Conservation (phyloP, 805 yeast genomes). For the Dipodascus albidus region DNA sequence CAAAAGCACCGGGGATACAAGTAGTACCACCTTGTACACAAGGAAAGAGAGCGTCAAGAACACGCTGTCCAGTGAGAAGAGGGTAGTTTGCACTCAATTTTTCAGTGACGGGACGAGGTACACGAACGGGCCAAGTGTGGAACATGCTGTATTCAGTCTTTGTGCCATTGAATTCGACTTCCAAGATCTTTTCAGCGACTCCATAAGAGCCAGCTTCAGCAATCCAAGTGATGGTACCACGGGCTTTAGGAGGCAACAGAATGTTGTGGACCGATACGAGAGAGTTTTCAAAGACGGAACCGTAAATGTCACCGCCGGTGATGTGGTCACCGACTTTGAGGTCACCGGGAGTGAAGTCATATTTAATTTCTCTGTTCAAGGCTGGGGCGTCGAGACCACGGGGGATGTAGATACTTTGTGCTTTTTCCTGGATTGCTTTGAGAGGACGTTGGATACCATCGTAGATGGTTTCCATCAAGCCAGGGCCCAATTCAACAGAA, state of each 20-base stretch:
- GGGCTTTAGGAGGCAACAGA: conserved; percentile 92
- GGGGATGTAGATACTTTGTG: conserved; percentile 93
- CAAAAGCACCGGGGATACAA: conserved; percentile 99
- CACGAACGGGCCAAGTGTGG: conserved; percentile 99
- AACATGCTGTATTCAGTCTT: conserved; percentile 76
- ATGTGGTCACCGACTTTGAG: conserved; percentile 93
- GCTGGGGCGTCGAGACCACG: conserved; percentile 98
- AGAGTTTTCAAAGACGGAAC: conserved; percentile 89
- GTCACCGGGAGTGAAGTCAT: conserved; percentile 74
- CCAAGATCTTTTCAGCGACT: conserved; percentile 80
- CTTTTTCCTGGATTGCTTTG: conserved; percentile 75
- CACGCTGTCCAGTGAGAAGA: conserved; percentile 96
- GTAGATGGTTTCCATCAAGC: conserved; percentile 96
- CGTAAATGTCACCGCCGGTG: conserved; percentile 96
- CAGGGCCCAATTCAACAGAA: conserved; percentile 98
- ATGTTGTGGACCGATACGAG: conserved; percentile 87
- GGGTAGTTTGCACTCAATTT: conserved; percentile 91
- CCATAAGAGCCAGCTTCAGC: conserved; percentile 87
- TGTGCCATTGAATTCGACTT: conserved; percentile 89
- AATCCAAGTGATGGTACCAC: conserved; percentile 88
- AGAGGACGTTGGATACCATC: conserved; percentile 99
- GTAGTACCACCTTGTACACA: conserved; percentile 99
- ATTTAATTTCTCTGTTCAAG: conserved; percentile 67
- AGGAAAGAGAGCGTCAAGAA: conserved; percentile 93
- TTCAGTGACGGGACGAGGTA: conserved; percentile 96